Evolutionary conservation across 768 basidiomycete genomes (phyloP).

Genomic region (Mycena haematopus): DNA sequence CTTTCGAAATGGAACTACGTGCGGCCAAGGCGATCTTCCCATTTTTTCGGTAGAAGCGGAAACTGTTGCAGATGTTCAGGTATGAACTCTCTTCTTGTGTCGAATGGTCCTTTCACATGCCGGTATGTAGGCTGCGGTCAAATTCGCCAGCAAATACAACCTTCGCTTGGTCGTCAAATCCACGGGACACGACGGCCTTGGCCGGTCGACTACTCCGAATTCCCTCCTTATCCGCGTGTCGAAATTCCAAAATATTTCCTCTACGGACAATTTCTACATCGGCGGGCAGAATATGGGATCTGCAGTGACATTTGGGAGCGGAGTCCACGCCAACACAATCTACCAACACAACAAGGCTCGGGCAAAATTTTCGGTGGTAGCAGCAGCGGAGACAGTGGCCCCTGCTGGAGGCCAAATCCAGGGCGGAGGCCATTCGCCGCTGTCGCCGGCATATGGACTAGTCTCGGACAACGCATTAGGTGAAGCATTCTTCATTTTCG

Average conservation of each 20-base stretch:
- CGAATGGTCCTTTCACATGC: too few species aligned
- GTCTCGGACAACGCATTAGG: conserved; percentile 37
- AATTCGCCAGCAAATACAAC: conserved; percentile 37
- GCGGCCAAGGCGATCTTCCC: conserved; percentile 52
- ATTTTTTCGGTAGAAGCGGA: conserved; percentile 49
- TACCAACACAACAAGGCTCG: not conserved
- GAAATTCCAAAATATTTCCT: conserved; percentile 42
- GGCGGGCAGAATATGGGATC: conserved; percentile 2
- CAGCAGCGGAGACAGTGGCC: not conserved
- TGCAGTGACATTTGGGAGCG: not conserved
- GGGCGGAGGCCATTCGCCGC: not conserved
- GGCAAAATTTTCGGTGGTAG: not conserved
- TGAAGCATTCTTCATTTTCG: not conserved
- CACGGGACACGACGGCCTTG: too few species aligned
- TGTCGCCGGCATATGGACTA: conserved; percentile 35
- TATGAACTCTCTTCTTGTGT: not conserved
- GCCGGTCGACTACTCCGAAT: conserved; percentile 6
- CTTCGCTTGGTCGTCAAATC: too few species aligned
- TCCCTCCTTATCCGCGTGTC: conserved; percentile 51
- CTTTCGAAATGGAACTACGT: conserved; percentile 33
- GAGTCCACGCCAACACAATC: not conserved
- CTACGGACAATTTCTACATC: conserved; percentile 16
- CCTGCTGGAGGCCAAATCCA: conserved; percentile 1
- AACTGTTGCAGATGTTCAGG: conserved; percentile 42
- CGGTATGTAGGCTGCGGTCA: conserved; percentile 36